Conservation (phyloP, 2,329 filamentous ascomycete genomes). For the Rhinocladiella mackenziei region DNA sequence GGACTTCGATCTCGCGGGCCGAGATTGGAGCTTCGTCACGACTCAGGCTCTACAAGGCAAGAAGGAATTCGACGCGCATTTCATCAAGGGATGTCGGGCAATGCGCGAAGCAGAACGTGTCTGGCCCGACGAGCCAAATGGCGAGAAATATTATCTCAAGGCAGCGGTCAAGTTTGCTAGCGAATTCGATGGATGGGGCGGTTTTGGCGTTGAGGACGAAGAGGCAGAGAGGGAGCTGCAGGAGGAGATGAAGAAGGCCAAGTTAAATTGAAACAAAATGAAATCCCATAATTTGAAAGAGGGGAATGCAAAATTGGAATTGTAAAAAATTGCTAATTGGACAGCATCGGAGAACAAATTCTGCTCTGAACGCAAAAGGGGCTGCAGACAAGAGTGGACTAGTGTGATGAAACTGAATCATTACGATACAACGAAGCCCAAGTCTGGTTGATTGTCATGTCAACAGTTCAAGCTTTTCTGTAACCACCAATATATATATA, state of each 20-base stretch:
- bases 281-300: too few species aligned
- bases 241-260: conserved; percentile 2
- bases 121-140: conserved; percentile 40
- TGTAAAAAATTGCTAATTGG: too few species aligned
- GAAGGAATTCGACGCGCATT: conserved; percentile 72
- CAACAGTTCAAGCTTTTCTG: too few species aligned
- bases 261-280: not conserved
- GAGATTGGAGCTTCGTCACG: conserved; percentile 73
- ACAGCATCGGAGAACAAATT: too few species aligned
- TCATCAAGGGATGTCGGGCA: conserved; percentile 75
- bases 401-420: too few species aligned
- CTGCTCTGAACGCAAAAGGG: too few species aligned
- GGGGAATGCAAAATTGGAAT: too few species aligned
- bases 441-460: too few species aligned
- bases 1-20: conserved; percentile 56
- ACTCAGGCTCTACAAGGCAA: conserved; percentile 65
- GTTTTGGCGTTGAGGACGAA: conserved; percentile 21
- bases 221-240: conserved; percentile 1
- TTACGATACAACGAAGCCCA: too few species aligned
- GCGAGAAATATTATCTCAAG: conserved; percentile 45
- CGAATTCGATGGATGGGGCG: conserved; percentile 39
- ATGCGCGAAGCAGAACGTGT: conserved; percentile 60
- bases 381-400: too few species aligned
- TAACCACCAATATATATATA: too few species aligned
- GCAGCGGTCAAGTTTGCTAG: conserved; percentile 48